Evolutionary conservation across 1,284 basidiomycete genomes (phyloP).

Genomic region (Cryptococcus sp.): DNA sequence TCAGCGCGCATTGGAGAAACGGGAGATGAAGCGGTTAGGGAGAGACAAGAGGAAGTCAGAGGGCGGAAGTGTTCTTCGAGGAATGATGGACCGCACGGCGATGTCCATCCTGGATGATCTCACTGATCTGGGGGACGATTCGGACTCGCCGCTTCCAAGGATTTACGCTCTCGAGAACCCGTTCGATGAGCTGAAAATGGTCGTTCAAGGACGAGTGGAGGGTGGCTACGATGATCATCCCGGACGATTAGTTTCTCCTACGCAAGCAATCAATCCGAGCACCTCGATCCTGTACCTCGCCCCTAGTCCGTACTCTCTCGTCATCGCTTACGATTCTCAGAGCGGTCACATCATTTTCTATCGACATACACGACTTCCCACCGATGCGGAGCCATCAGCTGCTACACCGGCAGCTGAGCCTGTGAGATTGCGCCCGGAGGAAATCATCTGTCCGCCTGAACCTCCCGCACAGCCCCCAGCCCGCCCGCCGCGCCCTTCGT

Average conservation of each 20-base stretch:
- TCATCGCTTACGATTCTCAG: conserved; percentile 33
- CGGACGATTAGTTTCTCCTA: conserved; percentile 19
- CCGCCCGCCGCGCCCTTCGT: conserved; percentile 22
- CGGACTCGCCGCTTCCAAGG: conserved; percentile 67
- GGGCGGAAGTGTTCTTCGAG: conserved; percentile 16
- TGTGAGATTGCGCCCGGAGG: conserved; percentile 29
- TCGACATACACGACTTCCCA: conserved; percentile 21
- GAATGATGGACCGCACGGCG: conserved; percentile 29
- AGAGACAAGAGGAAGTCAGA: conserved; percentile 9
- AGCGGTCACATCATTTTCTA: conserved; percentile 41
- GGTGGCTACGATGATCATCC: conserved; percentile 7
- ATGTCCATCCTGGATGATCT: conserved; percentile 57
- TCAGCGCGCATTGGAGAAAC: conserved; percentile 61
- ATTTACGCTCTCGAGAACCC: conserved; percentile 75
- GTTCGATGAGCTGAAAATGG: conserved; percentile 70
- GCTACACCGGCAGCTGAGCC: conserved; percentile 12
- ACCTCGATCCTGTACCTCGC: conserved; percentile 30
- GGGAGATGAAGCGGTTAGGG: conserved; percentile 23
- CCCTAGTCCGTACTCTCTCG: conserved; percentile 35
- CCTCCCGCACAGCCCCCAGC: conserved; percentile 5
- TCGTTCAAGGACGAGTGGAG: conserved; percentile 48
- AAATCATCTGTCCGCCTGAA: conserved; percentile 27
- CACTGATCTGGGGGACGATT: conserved; percentile 64
- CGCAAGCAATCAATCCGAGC: conserved; percentile 13
- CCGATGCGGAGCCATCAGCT: conserved; percentile 7